Conservation (phyloP, 768 basidiomycete species). For the Boletus sp. region DNA sequence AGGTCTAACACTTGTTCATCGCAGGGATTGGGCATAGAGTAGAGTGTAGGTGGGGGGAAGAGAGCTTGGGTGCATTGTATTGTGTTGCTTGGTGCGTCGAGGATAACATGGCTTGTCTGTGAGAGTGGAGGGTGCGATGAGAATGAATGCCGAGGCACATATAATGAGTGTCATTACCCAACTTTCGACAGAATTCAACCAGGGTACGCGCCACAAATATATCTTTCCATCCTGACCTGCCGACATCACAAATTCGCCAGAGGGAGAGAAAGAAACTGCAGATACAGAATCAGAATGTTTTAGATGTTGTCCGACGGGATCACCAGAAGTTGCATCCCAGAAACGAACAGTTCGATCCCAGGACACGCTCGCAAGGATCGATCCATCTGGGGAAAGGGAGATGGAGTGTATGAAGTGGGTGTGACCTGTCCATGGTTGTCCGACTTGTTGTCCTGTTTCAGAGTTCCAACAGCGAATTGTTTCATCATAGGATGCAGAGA, state of each 20-base stretch:
- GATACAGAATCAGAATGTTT: no score
- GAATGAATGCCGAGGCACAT: not conserved
- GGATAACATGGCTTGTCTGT: no score
- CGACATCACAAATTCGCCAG: not conserved
- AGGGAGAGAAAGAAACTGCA: not conserved
- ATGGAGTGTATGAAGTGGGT: rapidly evolving
- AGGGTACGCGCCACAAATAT: not conserved
- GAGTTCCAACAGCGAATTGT: not conserved
- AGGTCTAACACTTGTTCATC: no score
- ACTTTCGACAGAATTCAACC: not conserved
- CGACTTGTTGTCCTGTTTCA: not conserved
- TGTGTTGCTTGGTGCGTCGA: no score
- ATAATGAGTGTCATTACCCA: not conserved
- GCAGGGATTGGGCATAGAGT: no score
- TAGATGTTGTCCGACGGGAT: not conserved
- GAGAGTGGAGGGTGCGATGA: not conserved
- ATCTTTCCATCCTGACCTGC: not conserved
- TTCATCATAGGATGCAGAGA: not conserved
- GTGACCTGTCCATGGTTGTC: not conserved
- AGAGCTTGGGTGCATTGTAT: no score
- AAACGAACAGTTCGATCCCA: not conserved
- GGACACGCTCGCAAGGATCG: not conserved
- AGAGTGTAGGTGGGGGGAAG: no score
- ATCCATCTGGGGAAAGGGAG: not conserved
- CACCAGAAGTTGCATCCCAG: not conserved